Conservation (phyloP, 208 protist species). For the Lotmaria passim region DNA sequence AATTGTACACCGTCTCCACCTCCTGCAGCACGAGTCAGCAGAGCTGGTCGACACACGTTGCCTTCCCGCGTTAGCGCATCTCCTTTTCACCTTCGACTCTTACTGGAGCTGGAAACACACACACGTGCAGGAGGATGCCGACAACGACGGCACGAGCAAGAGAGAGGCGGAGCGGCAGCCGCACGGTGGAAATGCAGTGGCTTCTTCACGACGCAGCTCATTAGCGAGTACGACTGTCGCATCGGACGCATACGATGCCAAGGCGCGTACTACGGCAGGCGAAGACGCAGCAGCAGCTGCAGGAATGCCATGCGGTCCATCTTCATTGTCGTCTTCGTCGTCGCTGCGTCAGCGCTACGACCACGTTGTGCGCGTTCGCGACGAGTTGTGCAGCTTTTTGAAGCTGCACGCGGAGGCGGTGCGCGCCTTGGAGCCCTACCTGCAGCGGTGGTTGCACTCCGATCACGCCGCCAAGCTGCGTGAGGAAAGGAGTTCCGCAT, state of each 20-base stretch:
- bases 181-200: no score
- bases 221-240: no score
- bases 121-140: neutral
- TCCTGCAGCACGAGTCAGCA: slow-evolving; percentile 33
- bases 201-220: no score
- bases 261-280: no score
- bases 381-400: slow-evolving; percentile 29
- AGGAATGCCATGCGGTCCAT: no score
- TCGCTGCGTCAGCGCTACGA: slow-evolving; percentile 36
- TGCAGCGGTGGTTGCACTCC: slow-evolving; percentile 17
- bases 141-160: no score
- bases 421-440: slow-evolving; percentile 25
- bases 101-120: slow-evolving; percentile 35
- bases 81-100: slow-evolving; percentile 30
- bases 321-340: neutral
- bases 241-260: no score
- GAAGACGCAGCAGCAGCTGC: neutral
- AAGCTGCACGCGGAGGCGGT: slow-evolving; percentile 36
- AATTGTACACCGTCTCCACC: slow-evolving; percentile 24
- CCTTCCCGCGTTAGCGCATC: slow-evolving; percentile 16
- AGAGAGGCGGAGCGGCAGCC: no score
- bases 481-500: neutral
- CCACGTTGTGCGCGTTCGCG: slow-evolving; percentile 21
- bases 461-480: neutral
- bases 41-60: slow-evolving; percentile 17